Evolutionary conservation across 2,329 filamentous ascomycete genomes (phyloP).

Genomic region (Teratosphaeria epicoccoides): DNA sequence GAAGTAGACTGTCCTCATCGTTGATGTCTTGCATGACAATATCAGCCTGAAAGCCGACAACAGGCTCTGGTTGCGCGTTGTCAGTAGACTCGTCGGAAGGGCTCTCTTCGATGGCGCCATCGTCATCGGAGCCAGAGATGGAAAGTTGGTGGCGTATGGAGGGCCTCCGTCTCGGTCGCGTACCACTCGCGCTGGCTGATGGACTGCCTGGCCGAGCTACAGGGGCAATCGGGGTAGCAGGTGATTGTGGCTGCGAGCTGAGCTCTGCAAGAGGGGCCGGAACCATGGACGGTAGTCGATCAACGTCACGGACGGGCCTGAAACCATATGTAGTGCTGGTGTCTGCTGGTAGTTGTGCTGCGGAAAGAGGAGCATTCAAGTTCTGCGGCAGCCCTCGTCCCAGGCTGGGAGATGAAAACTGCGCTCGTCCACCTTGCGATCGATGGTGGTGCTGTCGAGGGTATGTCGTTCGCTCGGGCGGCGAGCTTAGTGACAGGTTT

Average conservation of each 20-base stretch:
- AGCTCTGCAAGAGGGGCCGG: slow-evolving; percentile 58
- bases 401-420: slow-evolving; percentile 20
- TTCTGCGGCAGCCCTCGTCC: slow-evolving; percentile 11
- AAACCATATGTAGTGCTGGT: slow-evolving; percentile 45
- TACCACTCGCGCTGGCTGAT: slow-evolving; percentile 37
- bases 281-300: slow-evolving; percentile 74
- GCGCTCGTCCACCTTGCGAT: slow-evolving; percentile 28
- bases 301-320: slow-evolving; percentile 68
- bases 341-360: slow-evolving; percentile 22
- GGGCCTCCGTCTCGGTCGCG: slow-evolving; percentile 57
- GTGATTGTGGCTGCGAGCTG: slow-evolving; percentile 82
- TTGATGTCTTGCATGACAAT: slow-evolving; percentile 85
- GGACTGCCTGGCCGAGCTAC: slow-evolving; percentile 40
- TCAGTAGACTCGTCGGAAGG: slow-evolving; percentile 68
- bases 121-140: slow-evolving; percentile 74
- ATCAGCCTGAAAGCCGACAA: slow-evolving; percentile 66
- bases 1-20: slow-evolving; percentile 68
- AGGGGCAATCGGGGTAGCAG: slow-evolving; percentile 69
- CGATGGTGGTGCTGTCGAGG: slow-evolving; percentile 43
- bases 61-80: slow-evolving; percentile 61
- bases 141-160: slow-evolving; percentile 86
- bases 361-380: slow-evolving; percentile 29
- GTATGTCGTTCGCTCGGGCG: slow-evolving; percentile 60
- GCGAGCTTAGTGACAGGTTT: slow-evolving; percentile 56
- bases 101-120: slow-evolving; percentile 73